phyloP scores from a whole-genome alignment of 2,329 filamentous ascomycete genomes.

The Colletotrichum acutatum region DNA sequence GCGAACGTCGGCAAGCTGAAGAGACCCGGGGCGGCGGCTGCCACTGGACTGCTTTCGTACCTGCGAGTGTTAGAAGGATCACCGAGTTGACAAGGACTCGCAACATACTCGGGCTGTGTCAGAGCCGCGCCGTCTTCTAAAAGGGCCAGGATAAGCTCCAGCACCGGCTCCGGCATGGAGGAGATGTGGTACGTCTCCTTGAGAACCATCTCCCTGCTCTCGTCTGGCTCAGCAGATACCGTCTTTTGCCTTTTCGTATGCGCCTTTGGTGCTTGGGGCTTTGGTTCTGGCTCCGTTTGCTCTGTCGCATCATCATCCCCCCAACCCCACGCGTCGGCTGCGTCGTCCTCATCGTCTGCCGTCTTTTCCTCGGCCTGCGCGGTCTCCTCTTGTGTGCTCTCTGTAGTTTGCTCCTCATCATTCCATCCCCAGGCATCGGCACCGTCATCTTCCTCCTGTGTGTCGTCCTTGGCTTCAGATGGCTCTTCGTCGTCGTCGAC shows the following conservation, averaged over 20 bases:
- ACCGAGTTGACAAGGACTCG: not conserved
- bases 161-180: constrained; percentile 82
- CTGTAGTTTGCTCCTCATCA: constrained; percentile 66
- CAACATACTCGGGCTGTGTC: constrained; percentile 61
- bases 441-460: constrained; percentile 52
- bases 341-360: constrained; percentile 56
- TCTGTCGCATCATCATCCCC: constrained; percentile 71
- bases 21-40: constrained; percentile 74
- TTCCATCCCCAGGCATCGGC: constrained; percentile 88
- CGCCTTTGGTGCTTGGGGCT: constrained; percentile 36
- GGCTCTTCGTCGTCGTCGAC: constrained; percentile 67
- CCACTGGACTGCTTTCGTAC: constrained; percentile 66
- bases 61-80: constrained; percentile 37
- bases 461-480: constrained; percentile 38
- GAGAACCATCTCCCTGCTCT: constrained; percentile 76
- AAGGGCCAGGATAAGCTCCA: constrained; percentile 71
- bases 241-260: constrained; percentile 31
- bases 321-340: constrained; percentile 85
- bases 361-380: constrained; percentile 30
- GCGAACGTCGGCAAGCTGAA: constrained; percentile 78
- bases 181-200: constrained; percentile 91
- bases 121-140: constrained; percentile 71
- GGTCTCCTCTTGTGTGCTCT: constrained; percentile 43
- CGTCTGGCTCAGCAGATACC: constrained; percentile 41
- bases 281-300: constrained; percentile 41